Base-by-base conservation (phyloP, 208 protist genomes). In the Trichomonas vaginalis region DNA sequence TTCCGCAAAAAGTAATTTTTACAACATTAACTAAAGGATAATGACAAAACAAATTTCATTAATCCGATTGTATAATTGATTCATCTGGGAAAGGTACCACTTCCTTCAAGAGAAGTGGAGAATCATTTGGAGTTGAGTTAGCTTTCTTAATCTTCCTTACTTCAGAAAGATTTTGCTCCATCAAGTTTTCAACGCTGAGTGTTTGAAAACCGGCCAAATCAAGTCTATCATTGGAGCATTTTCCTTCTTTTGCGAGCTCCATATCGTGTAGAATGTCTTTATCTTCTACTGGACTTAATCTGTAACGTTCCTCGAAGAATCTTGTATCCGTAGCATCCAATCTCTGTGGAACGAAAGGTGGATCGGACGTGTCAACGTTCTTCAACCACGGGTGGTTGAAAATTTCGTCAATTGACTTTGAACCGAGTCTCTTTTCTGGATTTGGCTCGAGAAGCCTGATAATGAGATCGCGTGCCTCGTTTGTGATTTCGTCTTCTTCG, bases 401-500 rank as follows among this genome's bases (percentile, higher is more conserved):
- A 40, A 96, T 95, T 17, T 96, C 48, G 23, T 96, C 95, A 35
- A 96, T 88, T 1, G 10, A 4, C 0, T 96, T 79, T 3, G 83
- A 17, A 27, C 95, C 95, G 37, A 95, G 37, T 3, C 95, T 23
- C 12, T 95, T 2, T 8, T 86, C 9, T 46, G 95, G 95, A 79
- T 96, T 79, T 46, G 62, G 42, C 21, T 96, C 82, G 10, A 96
- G 40, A 4, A 96, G 37, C 0, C 80, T 1, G 10, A 27, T 39
- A 23, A 96, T 37, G 15, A 96, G 51, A 32, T 56, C 35, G 0
- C 23, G 46, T 0, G 17, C 23, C n/a, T 88, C 40, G n/a, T 4
- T 6, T n/a, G 82, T 48, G 14, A 88, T n/a, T 47, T 47, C 82
- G 17, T 47, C 40, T 3, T 88, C 82, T 0, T 88, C 40, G 32